These are phyloP conservation scores for Scolecobasidium constrictum DNA, from an alignment of 2,329 filamentous ascomycete species.

Conservation along the genomic window DNA sequence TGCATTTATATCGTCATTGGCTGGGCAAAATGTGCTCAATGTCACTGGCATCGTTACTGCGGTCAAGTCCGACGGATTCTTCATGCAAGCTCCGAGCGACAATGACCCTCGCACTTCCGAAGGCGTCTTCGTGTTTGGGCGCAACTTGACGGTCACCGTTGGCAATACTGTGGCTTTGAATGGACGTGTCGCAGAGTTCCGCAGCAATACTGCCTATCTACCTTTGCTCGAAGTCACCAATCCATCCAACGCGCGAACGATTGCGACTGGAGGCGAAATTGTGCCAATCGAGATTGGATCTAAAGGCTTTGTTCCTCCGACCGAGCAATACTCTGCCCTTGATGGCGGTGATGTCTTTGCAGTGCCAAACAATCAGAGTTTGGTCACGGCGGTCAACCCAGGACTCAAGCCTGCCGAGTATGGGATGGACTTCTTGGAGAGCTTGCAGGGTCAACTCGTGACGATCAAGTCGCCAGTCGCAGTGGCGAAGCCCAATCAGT, in stretches of 20 bases:
- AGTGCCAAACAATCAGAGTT: conserved; percentile 50
- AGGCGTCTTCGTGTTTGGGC: conserved; percentile 52
- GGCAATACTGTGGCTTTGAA: conserved; percentile 53
- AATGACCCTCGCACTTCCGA: conserved; percentile 60
- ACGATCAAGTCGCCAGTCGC: conserved; percentile 48
- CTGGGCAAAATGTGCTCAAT: conserved; percentile 44
- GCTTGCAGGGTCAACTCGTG: conserved; percentile 55
- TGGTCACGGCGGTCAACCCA: conserved; percentile 50
- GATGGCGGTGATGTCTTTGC: conserved; percentile 56
- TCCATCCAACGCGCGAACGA: conserved; percentile 41
- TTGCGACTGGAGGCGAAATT: conserved; percentile 44
- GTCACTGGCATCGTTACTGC: conserved; percentile 56
- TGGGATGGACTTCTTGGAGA: conserved; percentile 67
- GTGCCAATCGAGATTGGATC: too few species aligned
- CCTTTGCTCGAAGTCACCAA: conserved; percentile 53
- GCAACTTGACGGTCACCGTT: conserved; percentile 44
- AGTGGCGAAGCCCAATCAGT: conserved; percentile 50
- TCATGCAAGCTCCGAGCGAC: conserved; percentile 48
- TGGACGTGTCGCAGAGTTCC: conserved; percentile 49
- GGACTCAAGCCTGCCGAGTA: conserved; percentile 48
- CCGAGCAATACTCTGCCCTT: too few species aligned
- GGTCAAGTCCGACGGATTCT: conserved; percentile 51
- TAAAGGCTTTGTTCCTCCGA: too few species aligned
- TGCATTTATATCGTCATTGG: conserved; percentile 50
- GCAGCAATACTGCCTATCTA: conserved; percentile 45